These are phyloP conservation scores for Dipteronia sinensis DNA, from an alignment of 345 rosid species.

Conservation along the genomic window DNA sequence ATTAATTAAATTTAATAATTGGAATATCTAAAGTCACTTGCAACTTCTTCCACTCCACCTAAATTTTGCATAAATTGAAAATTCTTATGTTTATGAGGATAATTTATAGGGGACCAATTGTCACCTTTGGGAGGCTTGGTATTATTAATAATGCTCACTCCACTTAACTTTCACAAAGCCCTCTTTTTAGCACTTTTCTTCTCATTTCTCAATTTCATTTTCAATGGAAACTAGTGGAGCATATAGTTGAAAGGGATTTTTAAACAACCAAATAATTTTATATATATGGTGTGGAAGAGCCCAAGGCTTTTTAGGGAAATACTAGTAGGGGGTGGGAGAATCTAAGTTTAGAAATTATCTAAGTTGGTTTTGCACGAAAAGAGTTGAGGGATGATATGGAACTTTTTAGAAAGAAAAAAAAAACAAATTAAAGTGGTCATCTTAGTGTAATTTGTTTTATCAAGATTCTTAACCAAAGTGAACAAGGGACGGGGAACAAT, in stretches of 20 bases:
- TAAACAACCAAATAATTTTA: background rate
- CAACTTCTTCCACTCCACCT: background rate
- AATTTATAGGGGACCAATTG: background rate
- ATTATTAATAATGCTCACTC: background rate
- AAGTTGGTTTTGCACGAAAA: slow-evolving; percentile 25
- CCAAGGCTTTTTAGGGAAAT: background rate
- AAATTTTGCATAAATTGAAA: background rate
- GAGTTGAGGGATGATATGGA: background rate
- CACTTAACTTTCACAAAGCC: background rate
- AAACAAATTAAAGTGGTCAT: slow-evolving; percentile 17
- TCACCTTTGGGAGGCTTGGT: background rate
- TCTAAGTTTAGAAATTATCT: slow-evolving; percentile 16
- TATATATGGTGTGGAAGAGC: slow-evolving; percentile 1
- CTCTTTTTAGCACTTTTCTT: background rate
- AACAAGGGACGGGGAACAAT: slow-evolving; percentile 3
- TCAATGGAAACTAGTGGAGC: slow-evolving; percentile 14
- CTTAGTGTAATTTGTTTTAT: slow-evolving; percentile 19
- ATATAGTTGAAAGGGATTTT: slow-evolving; percentile 11
- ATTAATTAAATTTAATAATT: no score
- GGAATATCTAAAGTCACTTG: background rate
- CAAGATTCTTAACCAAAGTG: slow-evolving; percentile 24
- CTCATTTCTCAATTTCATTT: background rate
- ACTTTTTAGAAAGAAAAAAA: slow-evolving; percentile 32
- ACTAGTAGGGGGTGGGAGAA: slow-evolving; percentile 13
- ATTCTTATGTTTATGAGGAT: background rate